Evolutionary conservation across 768 basidiomycete genomes (phyloP).

Genomic region (Kwoniella bestiolae): DNA sequence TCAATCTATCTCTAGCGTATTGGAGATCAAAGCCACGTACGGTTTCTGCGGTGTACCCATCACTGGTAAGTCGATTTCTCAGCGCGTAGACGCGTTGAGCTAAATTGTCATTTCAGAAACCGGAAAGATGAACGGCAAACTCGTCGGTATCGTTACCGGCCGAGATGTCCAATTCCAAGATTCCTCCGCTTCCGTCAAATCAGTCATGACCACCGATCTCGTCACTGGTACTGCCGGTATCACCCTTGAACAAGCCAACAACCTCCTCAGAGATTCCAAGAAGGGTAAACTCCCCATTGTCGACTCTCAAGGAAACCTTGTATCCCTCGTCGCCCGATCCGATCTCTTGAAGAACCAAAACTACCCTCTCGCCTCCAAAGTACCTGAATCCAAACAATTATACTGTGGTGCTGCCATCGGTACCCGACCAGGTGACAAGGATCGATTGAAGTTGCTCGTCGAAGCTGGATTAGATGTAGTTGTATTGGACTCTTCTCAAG

Average conservation of each 20-base stretch:
- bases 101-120: constrained; percentile 65
- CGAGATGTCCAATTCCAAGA: constrained; percentile 94
- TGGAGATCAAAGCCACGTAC: constrained; percentile 86
- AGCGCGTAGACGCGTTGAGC: constrained; percentile 61
- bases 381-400: constrained; percentile 87
- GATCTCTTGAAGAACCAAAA: constrained; percentile 97
- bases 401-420: constrained; percentile 95
- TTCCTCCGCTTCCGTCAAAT: constrained; percentile 66
- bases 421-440: constrained; percentile 84
- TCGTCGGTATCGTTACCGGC: constrained; percentile 93
- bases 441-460: constrained; percentile 80
- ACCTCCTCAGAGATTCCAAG: constrained; percentile 91
- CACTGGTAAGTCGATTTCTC: constrained; percentile 64
- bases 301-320: constrained; percentile 68
- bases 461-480: constrained; percentile 96
- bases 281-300: constrained; percentile 95
- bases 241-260: constrained; percentile 87
- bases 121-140: constrained; percentile 83
- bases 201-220: constrained; percentile 87
- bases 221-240: constrained; percentile 87
- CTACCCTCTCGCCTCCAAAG: constrained; percentile 91
- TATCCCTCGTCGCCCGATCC: constrained; percentile 89
- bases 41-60: constrained; percentile 98
- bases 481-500: constrained; percentile 93
- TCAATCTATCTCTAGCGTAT: constrained; percentile 60